These are phyloP conservation scores for Mycena olivaceomarginata DNA, from an alignment of 768 basidiomycete genomes.

Conservation along the genomic window DNA sequence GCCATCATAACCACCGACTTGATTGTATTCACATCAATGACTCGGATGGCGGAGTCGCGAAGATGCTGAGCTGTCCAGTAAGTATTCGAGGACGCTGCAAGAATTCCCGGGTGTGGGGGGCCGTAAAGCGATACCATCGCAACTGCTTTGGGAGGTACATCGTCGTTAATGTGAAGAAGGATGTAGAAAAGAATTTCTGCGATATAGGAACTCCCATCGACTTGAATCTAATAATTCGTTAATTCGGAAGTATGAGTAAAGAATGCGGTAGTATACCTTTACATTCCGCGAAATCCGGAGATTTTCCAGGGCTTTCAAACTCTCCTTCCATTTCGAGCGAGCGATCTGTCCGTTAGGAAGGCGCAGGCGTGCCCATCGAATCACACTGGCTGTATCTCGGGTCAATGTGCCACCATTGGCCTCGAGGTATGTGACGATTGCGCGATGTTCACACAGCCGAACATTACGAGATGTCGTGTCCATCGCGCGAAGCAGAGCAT, in stretches of 20 bases:
- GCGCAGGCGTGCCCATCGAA: constrained; percentile 44
- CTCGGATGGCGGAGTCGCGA: constrained; percentile 30
- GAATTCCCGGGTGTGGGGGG: constrained; percentile 40
- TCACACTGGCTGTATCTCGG: neutral
- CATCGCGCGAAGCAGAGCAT: constrained; percentile 33
- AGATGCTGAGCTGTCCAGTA: constrained; percentile 43
- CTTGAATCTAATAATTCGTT: neutral
- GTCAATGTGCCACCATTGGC: neutral
- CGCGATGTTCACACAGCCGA: constrained; percentile 4
- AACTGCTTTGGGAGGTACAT: constrained; percentile 23
- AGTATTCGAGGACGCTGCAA: constrained; percentile 44
- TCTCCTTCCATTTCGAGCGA: constrained; percentile 45
- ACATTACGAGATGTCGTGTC: constrained; percentile 12
- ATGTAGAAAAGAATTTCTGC: constrained; percentile 21
- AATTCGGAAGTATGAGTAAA: neutral
- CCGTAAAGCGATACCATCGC: constrained; percentile 49
- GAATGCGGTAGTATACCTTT: neutral
- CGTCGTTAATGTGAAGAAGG: neutral
- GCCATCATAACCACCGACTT: constrained; percentile 52
- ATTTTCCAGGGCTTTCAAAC: constrained; percentile 9
- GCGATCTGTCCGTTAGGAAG: constrained; percentile 51
- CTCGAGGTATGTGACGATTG: neutral
- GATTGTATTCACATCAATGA: constrained; percentile 45
- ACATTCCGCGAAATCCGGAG: constrained; percentile 43
- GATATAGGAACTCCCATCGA: neutral